Evolutionary conservation across 805 yeast species (phyloP), one percentile per base, ranked within the genome.

Genomic region (Metschnikowia lachancei): DNA sequence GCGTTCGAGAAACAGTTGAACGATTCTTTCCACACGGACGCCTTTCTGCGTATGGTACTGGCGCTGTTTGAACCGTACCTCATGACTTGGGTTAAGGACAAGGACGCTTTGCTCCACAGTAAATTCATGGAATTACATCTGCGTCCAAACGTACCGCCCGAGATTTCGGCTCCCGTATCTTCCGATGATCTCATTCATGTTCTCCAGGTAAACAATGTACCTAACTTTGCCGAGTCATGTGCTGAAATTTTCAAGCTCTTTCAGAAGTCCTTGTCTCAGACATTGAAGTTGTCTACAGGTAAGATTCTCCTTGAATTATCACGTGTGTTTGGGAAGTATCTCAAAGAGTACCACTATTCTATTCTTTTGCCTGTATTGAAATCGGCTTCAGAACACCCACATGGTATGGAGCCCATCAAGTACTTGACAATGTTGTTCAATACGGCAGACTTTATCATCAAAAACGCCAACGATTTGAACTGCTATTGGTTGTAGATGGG

Each of bases 381-480:
- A 35, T 55, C 56, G 31, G 68, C 33, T 58, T 67, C 38, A 20
- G 43, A 36, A 3, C 50, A 52, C 24, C 56, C 58, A 3, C 50
- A 52, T 24, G 76, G 80, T 22, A 67, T 76, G 11, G 92, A 86
- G 53, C 82, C 87, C 1, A 67, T 87, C 16, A 76, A 75, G 36
- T 79, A 85, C 49, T 73, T 87, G 1, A 83, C 94, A 24, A 69
- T 88, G 60, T 77, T 90, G 9, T 67, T 92, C 30, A 88, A 89
- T 55, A 92, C 99, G 0, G 89, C 96, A 1, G 96, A 92, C 61
- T 94, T 91, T 62, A 83, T 96, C 49, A 78, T 87, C 14, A 73
- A 80, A 10, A 94, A 96, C 2, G 79, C 84, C 2, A 76, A 75
- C 11, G 97, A 94, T 60, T 67, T 94, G n/a, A n/a, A n/a, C n/a